Evolutionary conservation across 2,329 filamentous ascomycete genomes (phyloP).

Genomic region (Coniochaeta sp.): DNA sequence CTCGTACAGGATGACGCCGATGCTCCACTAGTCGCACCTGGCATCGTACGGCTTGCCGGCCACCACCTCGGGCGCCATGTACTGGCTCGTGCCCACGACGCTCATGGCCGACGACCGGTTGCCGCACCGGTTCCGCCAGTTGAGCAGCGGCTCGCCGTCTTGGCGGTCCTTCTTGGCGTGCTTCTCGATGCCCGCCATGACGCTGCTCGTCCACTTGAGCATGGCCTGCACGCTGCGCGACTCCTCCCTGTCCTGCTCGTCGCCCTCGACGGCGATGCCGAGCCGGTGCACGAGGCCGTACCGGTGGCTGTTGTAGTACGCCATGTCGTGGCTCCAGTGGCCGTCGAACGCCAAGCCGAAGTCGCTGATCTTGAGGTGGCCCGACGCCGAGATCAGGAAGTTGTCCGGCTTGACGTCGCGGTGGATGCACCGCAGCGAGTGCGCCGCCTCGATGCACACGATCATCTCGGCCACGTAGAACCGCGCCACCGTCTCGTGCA

Average conservation of each 20-base stretch:
- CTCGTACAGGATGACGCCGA: slow-evolving; percentile 91
- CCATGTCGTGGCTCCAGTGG: slow-evolving; percentile 86
- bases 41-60: slow-evolving; percentile 78
- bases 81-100: slow-evolving; percentile 91
- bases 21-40: slow-evolving; percentile 94
- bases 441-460: slow-evolving; percentile 85
- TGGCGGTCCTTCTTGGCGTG: slow-evolving; percentile 25
- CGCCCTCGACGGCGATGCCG: slow-evolving; percentile 66
- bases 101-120: slow-evolving; percentile 72
- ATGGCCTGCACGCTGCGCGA: slow-evolving; percentile 25
- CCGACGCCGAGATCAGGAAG: slow-evolving; percentile 80
- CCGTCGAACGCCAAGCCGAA: slow-evolving; percentile 95
- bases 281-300: slow-evolving; percentile 72
- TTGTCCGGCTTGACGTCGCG: slow-evolving; percentile 97
- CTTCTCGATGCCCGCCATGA: slow-evolving; percentile 29
- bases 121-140: slow-evolving; percentile 62
- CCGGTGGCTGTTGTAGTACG: slow-evolving; percentile 78
- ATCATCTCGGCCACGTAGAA: slow-evolving; percentile 97
- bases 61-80: slow-evolving; percentile 96
- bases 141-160: slow-evolving; percentile 46
- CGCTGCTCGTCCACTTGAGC: slow-evolving; percentile 31
- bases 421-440: slow-evolving; percentile 84
- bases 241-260: slow-evolving; percentile 60
- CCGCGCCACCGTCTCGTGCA: slow-evolving; percentile 70
- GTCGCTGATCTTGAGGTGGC: slow-evolving; percentile 92